Evolutionary conservation across 768 basidiomycete genomes (phyloP), one percentile per base, ranked within the genome.

Genomic region (Tricholoma flavovirens): DNA sequence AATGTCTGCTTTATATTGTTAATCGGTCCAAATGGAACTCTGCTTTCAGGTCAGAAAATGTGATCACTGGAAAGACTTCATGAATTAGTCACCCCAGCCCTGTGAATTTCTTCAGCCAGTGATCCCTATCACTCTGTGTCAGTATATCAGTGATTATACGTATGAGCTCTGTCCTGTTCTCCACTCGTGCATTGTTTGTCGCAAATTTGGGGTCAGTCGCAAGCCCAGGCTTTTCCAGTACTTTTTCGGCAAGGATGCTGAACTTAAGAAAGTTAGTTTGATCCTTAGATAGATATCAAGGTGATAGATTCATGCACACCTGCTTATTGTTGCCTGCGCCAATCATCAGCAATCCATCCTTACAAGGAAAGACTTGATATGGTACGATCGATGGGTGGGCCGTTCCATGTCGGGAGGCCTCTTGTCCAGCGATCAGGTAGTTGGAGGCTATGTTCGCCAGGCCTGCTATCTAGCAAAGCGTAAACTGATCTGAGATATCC

Each of bases 331-430:
- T 96, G 4, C 91, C 94, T 7, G 90, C 93, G 45, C 93, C 93
- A 60, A 97, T 86, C 95, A 97, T 96, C 57, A 97, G 70, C 67
- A 84, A 94, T 29, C 92, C 90, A 63, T 93, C 85, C 65, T 83
- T 80, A 67, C 93, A 96, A 0, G 87, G 82, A 68, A 96, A 94
- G 3, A 86, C 90, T 69, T 94, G 90, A 72, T 95, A 96, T 2
- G 93, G 93, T 6, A 94, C 95, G 63, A 98, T 87, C 15, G 91
- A 93, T 12, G 95, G 90, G 68, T 98, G 95, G 0, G 90, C 83
- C 26, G 95, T 97, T n/a, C 95, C 95, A 68, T 92, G 85, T 53
- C 95, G 77, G 30, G 79, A 77, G 21, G 88, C 95, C 68, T 94
- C 90, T 68, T 86, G 72, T 14, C 87, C 89, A 10, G 90, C 81